A percentile compares a stretch with the other conserved stretches of the same genome.
Evolutionary conservation across 1,139 yeast genomes (phyloP).

Genomic region (Sugiyamaella castrensis): DNA sequence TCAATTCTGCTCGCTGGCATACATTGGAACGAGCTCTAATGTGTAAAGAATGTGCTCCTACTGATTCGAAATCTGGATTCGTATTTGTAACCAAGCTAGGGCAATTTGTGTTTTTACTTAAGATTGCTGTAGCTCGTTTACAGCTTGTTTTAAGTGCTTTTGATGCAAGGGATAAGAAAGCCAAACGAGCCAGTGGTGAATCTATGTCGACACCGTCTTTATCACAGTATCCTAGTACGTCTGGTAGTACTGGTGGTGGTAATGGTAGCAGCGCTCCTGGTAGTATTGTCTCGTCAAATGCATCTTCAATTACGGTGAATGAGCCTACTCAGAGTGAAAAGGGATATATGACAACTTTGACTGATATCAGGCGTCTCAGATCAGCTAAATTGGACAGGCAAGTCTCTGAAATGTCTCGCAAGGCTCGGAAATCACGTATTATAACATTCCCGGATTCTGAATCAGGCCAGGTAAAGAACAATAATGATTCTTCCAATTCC

Average conservation of each 20-base stretch:
- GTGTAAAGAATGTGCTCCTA: conserved; percentile 55
- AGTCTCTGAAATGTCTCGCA: conserved; percentile 54
- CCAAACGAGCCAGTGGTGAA: conserved; percentile 5
- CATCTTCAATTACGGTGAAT: conserved; percentile 15
- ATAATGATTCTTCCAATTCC: conserved; percentile 22
- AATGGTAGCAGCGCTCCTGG: conserved; percentile 5
- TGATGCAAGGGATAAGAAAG: conserved; percentile 34
- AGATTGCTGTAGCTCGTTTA: conserved; percentile 81
- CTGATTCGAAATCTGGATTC: conserved; percentile 56
- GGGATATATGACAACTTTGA: conserved; percentile 64
- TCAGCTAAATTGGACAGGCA: conserved; percentile 70
- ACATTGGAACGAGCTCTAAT: conserved; percentile 42
- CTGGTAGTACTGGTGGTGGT: not conserved
- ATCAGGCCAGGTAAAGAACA: conserved; percentile 28
- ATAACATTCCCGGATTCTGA: conserved; percentile 45
- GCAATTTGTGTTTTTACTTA: conserved; percentile 72
- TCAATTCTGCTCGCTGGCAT: conserved; percentile 48
- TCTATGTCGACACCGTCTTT: conserved; percentile 11
- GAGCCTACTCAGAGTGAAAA: conserved; percentile 36
- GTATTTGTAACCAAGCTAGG: conserved; percentile 60
- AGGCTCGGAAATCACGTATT: conserved; percentile 56
- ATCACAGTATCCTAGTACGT: conserved; percentile 6
- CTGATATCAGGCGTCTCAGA: conserved; percentile 74
- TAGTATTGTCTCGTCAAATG: not conserved
- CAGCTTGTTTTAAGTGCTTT: conserved; percentile 58